These are phyloP conservation scores for Daphne laureola DNA, from an alignment of 441 rosid species.

Conservation along the genomic window DNA sequence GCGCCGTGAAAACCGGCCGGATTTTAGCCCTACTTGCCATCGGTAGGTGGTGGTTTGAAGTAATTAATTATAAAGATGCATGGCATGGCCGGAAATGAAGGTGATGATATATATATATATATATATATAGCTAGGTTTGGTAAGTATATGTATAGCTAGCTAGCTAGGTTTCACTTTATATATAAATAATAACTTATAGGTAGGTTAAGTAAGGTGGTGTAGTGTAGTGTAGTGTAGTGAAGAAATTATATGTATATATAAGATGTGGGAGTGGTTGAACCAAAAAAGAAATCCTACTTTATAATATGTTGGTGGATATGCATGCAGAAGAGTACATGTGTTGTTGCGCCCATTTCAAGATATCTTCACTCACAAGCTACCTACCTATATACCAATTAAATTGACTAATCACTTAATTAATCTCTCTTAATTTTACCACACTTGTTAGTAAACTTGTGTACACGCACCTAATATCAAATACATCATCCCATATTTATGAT, in stretches of 20 bases:
- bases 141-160: no score
- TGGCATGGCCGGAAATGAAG: no score
- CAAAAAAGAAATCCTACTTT: constrained; percentile 9
- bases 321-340: background rate
- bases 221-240: no score
- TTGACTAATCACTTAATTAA: background rate
- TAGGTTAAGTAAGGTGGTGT: background rate
- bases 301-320: constrained; percentile 25
- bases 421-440: no score
- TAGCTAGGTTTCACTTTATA: no score
- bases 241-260: no score
- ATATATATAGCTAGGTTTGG: background rate
- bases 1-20: constrained; percentile 9
- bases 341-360: constrained; percentile 29
- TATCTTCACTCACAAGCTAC: constrained; percentile 2
- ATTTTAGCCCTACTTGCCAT: constrained; percentile 21
- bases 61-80: no score
- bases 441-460: background rate
- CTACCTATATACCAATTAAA: no score
- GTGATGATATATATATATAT: background rate
- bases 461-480: no score
- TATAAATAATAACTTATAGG: no score
- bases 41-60: background rate
- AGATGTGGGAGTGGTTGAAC: constrained; percentile 25
- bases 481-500: no score